Conservation (phyloP, 768 basidiomycete species). For the Suillus spraguei region DNA sequence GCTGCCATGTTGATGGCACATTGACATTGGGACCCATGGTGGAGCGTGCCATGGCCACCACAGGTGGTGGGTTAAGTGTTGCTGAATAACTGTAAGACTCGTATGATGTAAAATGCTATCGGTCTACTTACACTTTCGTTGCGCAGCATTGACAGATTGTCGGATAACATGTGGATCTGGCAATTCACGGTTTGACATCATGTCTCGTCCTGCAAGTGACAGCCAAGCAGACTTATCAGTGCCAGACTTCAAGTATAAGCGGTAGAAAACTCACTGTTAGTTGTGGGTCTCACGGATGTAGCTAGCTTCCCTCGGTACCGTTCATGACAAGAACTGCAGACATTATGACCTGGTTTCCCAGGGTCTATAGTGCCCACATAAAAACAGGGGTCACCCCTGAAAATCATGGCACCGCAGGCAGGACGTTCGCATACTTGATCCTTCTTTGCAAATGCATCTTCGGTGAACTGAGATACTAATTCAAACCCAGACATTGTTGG, state of each 20-base stretch:
- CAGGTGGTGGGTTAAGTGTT: not conserved
- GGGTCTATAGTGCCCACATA: not conserved
- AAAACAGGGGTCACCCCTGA: not conserved
- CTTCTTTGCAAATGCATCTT: not conserved
- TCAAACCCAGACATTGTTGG: not conserved
- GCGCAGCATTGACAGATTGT: not conserved
- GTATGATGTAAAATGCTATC: too few species aligned
- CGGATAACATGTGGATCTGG: not conserved
- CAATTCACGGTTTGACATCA: not conserved
- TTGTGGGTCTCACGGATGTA: not conserved
- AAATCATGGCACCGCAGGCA: not conserved
- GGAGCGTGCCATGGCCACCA: not conserved
- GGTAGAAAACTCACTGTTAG: too few species aligned
- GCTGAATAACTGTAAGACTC: not conserved
- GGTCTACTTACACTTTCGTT: not conserved
- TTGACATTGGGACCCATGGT: not conserved
- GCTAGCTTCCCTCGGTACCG: not conserved
- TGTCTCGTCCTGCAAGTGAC: too few species aligned
- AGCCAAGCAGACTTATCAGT: too few species aligned
- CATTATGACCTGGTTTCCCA: not conserved
- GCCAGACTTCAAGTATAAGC: too few species aligned
- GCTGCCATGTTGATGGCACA: not conserved
- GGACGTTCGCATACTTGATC: not conserved
- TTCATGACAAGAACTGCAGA: not conserved
- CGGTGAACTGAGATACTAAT: not conserved